Evolutionary conservation across 306 rosid species (phyloP), one percentile per base, ranked within the genome.

Genomic region (Ammopiptanthus mongolicus): DNA sequence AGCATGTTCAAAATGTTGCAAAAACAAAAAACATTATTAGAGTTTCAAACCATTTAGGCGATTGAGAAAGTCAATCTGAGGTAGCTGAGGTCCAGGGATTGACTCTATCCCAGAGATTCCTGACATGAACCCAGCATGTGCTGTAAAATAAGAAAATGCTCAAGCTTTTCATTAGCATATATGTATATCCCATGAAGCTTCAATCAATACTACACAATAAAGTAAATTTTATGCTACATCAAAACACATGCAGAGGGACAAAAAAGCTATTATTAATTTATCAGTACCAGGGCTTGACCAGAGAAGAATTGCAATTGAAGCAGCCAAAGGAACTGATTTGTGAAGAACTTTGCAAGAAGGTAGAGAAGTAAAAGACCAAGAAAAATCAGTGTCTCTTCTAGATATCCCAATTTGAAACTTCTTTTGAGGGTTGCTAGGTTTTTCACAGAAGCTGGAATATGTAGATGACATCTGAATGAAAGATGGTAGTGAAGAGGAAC

Each of bases 81-180:
- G 98, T 6, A 94, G 79, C 83, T 90, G 65, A 59, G 97, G 98
- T 57, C 98, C 98, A 37, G 96, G 96, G 83, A 91, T 17, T 39
- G 98, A 87, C 75, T 94, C 98, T 75, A 94, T 19, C 71, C 98
- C 98, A 3, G 96, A 10, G 21, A 79, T 87, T 78, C 98, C 98
- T 8, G 96, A 94, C 79, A 94, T 84, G 47, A 94, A 67, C 64
- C 98, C 98, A 19, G 97, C 98, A 76, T 86, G 79, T 34, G 91
- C 98, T 91, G 95, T 77, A 80, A 76, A 52, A 65, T 17, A 23
- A 42, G 2, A 60, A 77, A 84, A 51, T 28, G 46, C 28, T 62
- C 66, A 78, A 73, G 15, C 41, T 46, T 31, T 28, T 23, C 41
- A 15, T 6, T 53, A 77, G 51, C 31, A 70, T 52, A 9, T 59